Conservation (phyloP, 805 yeast genomes). For the Blastobotrys terrestris region DNA sequence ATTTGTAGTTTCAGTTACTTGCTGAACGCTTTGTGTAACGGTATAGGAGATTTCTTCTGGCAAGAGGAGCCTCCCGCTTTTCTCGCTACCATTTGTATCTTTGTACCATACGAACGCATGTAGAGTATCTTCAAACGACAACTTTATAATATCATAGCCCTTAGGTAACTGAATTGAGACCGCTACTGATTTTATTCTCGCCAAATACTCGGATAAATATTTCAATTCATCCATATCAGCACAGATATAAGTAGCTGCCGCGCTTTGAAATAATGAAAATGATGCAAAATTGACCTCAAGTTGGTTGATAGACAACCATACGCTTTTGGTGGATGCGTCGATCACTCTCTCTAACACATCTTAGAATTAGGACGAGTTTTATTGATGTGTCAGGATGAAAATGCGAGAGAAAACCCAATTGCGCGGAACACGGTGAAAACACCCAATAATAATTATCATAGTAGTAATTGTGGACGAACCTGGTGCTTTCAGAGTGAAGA, state of each 20-base stretch:
- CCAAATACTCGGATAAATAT: conserved; percentile 24
- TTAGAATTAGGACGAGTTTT: background rate
- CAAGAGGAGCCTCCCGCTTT: background rate
- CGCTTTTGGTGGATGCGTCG: background rate
- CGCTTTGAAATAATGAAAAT: background rate
- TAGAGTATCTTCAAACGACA: conserved; percentile 12
- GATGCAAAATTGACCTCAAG: background rate
- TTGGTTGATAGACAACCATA: background rate
- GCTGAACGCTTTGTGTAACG: conserved; percentile 2
- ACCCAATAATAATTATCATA: background rate
- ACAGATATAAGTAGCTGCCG: background rate
- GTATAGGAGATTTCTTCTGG: conserved; percentile 9
- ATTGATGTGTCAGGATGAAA: background rate
- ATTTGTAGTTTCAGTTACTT: conserved; percentile 3
- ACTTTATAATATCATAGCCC: conserved; percentile 3
- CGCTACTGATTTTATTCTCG: conserved; percentile 17
- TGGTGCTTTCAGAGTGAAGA: too few relatives aligned
- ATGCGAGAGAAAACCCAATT: background rate
- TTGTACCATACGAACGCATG: conserved; percentile 8
- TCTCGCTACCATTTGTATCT: conserved; percentile 10
- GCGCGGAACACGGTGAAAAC: background rate
- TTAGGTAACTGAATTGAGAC: conserved; percentile 15
- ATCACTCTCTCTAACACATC: background rate
- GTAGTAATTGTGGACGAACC: too few relatives aligned
- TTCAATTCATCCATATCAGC: conserved; percentile 5